These are phyloP conservation scores for Candida sithepensis DNA, from an alignment of 805 yeast species.

Conservation along the genomic window DNA sequence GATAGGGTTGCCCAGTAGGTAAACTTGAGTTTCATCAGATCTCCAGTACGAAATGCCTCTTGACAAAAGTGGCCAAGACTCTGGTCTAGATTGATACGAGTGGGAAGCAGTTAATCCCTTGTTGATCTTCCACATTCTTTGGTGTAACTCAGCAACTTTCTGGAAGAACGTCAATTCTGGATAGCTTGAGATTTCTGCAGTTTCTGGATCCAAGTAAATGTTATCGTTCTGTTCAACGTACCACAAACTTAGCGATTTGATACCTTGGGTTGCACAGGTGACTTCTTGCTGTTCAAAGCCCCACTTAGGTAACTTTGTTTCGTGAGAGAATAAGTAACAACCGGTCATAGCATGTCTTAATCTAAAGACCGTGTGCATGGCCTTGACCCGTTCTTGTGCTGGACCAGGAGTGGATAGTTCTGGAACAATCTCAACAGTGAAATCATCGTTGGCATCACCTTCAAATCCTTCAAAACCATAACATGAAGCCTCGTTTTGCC, in stretches of 20 bases:
- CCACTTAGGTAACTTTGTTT: conserved; percentile 75
- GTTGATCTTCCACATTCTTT: conserved; percentile 76
- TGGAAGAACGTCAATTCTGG: conserved; percentile 48
- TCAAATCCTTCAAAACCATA: conserved; percentile 74
- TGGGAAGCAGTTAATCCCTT: conserved; percentile 66
- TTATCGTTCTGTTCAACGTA: conserved; percentile 69
- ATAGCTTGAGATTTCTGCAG: conserved; percentile 51
- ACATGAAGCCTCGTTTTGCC: conserved; percentile 80
- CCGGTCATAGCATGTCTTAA: conserved; percentile 79
- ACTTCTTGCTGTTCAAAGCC: conserved; percentile 85
- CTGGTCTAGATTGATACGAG: conserved; percentile 67
- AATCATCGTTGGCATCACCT: conserved; percentile 85
- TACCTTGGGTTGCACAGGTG: conserved; percentile 71
- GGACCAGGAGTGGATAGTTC: conserved; percentile 44
- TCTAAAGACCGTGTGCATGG: conserved; percentile 68
- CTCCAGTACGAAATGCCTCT: conserved; percentile 87
- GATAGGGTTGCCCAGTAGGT: conserved; percentile 74
- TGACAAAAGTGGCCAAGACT: conserved; percentile 66
- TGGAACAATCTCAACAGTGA: conserved; percentile 68
- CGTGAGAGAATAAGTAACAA: conserved; percentile 72
- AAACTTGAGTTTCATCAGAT: conserved; percentile 49
- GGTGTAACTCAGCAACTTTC: conserved; percentile 63
- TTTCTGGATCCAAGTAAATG: conserved; percentile 36
- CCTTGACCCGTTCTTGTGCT: conserved; percentile 55
- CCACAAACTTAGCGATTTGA: conserved; percentile 59